Evolutionary conservation across 495 filamentous ascomycete genomes (phyloP).

Genomic region (Penicillium fimorum): DNA sequence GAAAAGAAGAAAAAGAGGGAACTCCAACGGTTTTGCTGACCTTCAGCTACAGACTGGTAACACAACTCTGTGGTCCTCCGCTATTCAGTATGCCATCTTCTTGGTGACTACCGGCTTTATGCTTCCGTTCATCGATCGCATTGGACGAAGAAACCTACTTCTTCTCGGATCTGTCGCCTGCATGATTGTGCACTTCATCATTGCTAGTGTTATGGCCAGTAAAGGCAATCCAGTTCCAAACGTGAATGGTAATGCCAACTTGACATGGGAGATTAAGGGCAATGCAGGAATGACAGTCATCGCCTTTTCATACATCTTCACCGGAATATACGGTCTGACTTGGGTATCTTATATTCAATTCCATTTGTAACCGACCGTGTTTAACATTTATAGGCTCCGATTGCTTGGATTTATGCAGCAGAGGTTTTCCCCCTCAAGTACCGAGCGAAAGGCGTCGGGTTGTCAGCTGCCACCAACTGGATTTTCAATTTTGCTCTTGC

Average conservation of each 20-base stretch:
- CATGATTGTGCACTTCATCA: slow-evolving; percentile 69
- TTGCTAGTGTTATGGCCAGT: slow-evolving; percentile 50
- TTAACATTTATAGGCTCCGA: slow-evolving; percentile 50
- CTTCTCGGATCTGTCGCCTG: slow-evolving; percentile 62
- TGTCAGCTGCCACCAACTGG: slow-evolving; percentile 70
- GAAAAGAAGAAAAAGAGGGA: background rate
- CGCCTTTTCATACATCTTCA: slow-evolving; percentile 75
- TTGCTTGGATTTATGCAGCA: slow-evolving; percentile 73
- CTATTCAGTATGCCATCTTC: slow-evolving; percentile 74
- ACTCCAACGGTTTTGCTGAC: background rate
- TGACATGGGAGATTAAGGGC: slow-evolving; percentile 62
- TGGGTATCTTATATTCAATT: slow-evolving; percentile 28
- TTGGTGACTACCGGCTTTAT: slow-evolving; percentile 66
- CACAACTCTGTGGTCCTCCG: slow-evolving; percentile 64
- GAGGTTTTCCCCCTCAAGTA: slow-evolving; percentile 76
- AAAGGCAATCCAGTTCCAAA: slow-evolving; percentile 55
- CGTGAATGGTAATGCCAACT: slow-evolving; percentile 64
- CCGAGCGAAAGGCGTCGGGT: slow-evolving; percentile 66
- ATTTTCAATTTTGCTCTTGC: slow-evolving; percentile 74
- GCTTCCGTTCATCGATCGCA: slow-evolving; percentile 70
- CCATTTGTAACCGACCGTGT: background rate
- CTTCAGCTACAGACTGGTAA: slow-evolving; percentile 49
- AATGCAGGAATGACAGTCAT: slow-evolving; percentile 67
- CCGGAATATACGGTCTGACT: slow-evolving; percentile 72
- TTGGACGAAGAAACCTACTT: slow-evolving; percentile 70